Base-by-base conservation (phyloP, 352 stramenopile genomes). In the Globisporangium rhizosaccharum region DNA sequence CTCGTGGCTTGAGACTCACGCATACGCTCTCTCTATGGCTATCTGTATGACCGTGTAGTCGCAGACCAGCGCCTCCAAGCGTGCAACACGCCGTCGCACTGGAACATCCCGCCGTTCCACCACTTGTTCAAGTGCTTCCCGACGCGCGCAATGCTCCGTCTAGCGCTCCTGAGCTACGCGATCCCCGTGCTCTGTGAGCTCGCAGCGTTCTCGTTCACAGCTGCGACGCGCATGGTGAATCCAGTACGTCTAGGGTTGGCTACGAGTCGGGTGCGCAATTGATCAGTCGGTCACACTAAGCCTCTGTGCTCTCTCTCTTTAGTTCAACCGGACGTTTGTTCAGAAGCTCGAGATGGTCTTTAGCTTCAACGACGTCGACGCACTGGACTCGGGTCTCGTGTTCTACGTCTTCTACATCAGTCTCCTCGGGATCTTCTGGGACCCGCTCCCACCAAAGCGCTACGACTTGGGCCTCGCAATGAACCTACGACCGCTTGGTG, bases 401-500 rank as follows among this genome's bases (percentile, higher is more conserved):
- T 93, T 94, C 56, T 94, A 94, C 66, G 81, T 94, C 30, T 92
- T 94, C 59, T 94, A 94, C 66, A 88, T 87, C 26, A 72, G 64
- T 48, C 75, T 94, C 41, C 59, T 90, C 20, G 85, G 85, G 9
- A 90, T 94, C 49, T 88, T 90, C 66, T 94, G 85, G 85, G 85
- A 94, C 57, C 85, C 85, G 15, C 64, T 94, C 37, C 85, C 85
- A 15, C 85, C 85, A 14, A 79, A 75, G 57, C 83, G 82, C 53
- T 94, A 89, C 56, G 85, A 94, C 51, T 64, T 93, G 42, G 83
- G 85, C 1, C 68, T 91, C n/a, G 77, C 83, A 7, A 85, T 94
- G 71, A 71, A 75, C 12, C 51, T 77, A 23, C 76, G 71, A 42
- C 70, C 83, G n/a, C 67, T 89, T 36, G 85, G 85, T 92, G 57